Evolutionary conservation across 352 stramenopile species (phyloP), one percentile per base, ranked within the genome.

Genomic region (Phytopythium oedochilum): DNA sequence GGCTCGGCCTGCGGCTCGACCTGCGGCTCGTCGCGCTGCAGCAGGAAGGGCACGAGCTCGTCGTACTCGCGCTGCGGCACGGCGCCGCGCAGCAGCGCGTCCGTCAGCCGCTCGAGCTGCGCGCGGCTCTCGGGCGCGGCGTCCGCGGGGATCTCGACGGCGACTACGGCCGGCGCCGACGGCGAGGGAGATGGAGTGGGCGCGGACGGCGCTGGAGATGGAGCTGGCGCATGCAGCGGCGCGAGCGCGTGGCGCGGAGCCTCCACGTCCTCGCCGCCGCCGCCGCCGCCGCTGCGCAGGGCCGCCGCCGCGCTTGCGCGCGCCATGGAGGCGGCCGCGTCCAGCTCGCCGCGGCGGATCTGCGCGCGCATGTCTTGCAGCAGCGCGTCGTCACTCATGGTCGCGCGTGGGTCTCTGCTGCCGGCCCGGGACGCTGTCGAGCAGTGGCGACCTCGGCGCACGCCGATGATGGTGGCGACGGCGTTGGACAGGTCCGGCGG

Each of bases 31-130:
- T 46, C 45, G 17, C 31, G 44, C 17, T 44, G 56, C 31, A 54
- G 39, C 43, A 77, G 15, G 56, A 77, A 77, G 20, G 65, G 65
- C 50, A 67, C 58, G 36, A 77, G 60, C 36, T 77, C 65, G 46
- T 77, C 65, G 51, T 71, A 77, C 59, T 77, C 68, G 22, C 55
- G 66, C 22, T 64, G 65, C 32, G 62, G 61, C 22, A 77, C 20
- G 18, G 58, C 72, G 26, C 68, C 68, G 29, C 59, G 59, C 25
- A 72, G 22, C 12, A 77, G 45, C 26, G 68, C 70, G 52, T 70
- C 56, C 45, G 70, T 74, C 25, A 77, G 65, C n/a, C 51, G 61
- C 47, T 64, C 61, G 25, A 68, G 62, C 59, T 77, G 68, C 47
- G 67, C 54, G 44, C 58, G 60, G 46, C 53, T 60, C 46, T 70